Evolutionary conservation across 129 eudicot genomes (phyloP).

Genomic region (Chrysanthemum makinoi): DNA sequence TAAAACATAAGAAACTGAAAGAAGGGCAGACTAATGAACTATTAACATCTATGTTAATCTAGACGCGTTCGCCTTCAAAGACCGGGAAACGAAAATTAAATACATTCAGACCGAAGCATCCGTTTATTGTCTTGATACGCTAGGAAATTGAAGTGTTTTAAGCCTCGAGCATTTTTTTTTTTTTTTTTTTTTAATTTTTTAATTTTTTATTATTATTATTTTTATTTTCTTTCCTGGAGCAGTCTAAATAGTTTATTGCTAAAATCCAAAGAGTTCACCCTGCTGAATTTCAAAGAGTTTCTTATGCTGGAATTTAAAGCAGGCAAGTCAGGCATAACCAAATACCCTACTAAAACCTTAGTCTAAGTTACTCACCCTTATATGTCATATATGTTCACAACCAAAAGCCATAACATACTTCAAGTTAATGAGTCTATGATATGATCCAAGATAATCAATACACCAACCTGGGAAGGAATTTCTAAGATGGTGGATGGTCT

Average conservation of each 20-base stretch:
- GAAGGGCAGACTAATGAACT: not conserved
- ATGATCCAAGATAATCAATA: not conserved
- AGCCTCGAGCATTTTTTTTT: not conserved
- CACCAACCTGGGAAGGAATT: not conserved
- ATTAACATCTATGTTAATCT: not conserved
- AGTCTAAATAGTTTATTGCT: no score
- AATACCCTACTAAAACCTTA: not conserved
- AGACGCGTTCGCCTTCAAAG: not conserved
- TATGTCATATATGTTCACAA: not conserved
- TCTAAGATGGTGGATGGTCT: not conserved
- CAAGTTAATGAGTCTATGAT: not conserved
- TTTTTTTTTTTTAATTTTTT: no score
- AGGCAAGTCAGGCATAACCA: constrained; percentile 7
- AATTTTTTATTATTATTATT: no score
- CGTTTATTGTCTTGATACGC: not conserved
- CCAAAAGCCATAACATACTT: not conserved
- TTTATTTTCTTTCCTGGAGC: no score
- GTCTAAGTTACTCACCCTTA: not conserved
- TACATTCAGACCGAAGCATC: not conserved
- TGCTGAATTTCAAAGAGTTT: not conserved
- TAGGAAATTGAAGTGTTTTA: not conserved
- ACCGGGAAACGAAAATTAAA: not conserved
- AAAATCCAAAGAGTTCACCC: not conserved
- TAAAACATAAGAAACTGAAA: not conserved
- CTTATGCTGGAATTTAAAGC: not conserved